These are phyloP conservation scores for Ogataea chonburiensis DNA, from an alignment of 805 yeast genomes.

Conservation along the genomic window DNA sequence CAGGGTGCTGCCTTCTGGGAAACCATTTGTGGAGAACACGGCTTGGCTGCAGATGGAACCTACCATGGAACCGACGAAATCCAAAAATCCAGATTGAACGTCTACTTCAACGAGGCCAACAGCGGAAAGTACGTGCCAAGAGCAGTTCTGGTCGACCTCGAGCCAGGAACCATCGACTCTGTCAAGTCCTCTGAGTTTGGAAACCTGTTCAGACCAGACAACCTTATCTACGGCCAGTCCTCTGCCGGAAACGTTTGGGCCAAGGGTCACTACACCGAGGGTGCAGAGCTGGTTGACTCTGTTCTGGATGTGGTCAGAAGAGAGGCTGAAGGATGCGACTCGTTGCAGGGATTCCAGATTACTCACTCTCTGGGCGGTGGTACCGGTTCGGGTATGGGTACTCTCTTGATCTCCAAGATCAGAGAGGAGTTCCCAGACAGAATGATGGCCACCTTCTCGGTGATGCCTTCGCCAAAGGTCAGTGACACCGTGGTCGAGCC, in stretches of 20 bases:
- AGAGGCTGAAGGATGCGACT: constrained; percentile 91
- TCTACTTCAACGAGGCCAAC: constrained; percentile 84
- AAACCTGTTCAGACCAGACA: constrained; percentile 87
- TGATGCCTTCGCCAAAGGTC: constrained; percentile 86
- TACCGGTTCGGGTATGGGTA: constrained; percentile 97
- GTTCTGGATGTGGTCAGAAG: constrained; percentile 89
- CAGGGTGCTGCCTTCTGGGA: constrained; percentile 94
- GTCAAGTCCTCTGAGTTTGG: constrained; percentile 82
- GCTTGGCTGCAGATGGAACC: constrained; percentile 71
- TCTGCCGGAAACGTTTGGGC: constrained; percentile 98
- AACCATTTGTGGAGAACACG: constrained; percentile 87
- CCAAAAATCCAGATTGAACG: constrained; percentile 58
- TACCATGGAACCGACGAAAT: constrained; percentile 59
- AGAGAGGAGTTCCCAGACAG: constrained; percentile 93
- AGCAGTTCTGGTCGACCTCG: constrained; percentile 88
- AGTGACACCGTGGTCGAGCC: constrained; percentile 96
- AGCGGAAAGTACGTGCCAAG: constrained; percentile 91
- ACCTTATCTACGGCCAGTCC: constrained; percentile 83
- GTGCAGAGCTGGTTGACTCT: constrained; percentile 89
- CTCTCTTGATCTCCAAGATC: constrained; percentile 77
- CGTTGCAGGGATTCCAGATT: constrained; percentile 93
- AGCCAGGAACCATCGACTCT: constrained; percentile 90
- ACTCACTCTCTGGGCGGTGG: constrained; percentile 86
- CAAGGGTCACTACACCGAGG: constrained; percentile 94
- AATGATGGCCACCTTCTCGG: constrained; percentile 95